Evolutionary conservation across 1,284 basidiomycete species (phyloP).

Genomic region (Malassezia dermatis): DNA sequence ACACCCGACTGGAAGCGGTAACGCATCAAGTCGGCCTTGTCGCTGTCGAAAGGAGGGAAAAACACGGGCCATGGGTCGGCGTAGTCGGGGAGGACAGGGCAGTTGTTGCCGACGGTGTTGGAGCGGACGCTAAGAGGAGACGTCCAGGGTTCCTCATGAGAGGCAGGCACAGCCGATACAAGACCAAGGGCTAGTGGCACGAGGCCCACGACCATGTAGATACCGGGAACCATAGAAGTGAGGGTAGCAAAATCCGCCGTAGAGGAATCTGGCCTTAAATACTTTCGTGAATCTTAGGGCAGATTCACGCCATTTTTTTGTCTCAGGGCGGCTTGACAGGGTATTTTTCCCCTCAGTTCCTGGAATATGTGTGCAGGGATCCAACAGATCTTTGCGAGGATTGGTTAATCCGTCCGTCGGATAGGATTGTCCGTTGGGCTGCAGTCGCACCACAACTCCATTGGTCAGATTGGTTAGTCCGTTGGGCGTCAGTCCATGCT

Average conservation of each 20-base stretch:
- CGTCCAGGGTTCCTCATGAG: not conserved
- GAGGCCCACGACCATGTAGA: not conserved
- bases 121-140: not conserved
- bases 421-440: too few species aligned
- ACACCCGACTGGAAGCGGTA: conserved; percentile 37
- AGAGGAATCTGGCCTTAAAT: not conserved
- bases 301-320: not conserved
- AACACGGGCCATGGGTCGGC: conserved; percentile 24
- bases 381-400: too few species aligned
- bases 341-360: not conserved
- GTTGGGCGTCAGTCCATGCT: too few species aligned
- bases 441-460: too few species aligned
- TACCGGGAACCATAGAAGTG: not conserved
- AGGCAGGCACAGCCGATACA: not conserved
- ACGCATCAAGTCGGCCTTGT: conserved; percentile 36
- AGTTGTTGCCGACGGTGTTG: conserved; percentile 29
- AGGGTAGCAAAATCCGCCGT: not conserved
- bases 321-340: not conserved
- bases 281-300: not conserved
- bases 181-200: not conserved
- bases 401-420: too few species aligned
- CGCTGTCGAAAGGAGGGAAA: conserved; percentile 34
- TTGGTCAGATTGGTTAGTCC: too few species aligned
- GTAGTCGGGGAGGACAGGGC: conserved; percentile 29
- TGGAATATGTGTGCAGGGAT: not conserved